These are phyloP conservation scores for Mycena polygramma DNA, from an alignment of 768 basidiomycete species.

Conservation along the genomic window DNA sequence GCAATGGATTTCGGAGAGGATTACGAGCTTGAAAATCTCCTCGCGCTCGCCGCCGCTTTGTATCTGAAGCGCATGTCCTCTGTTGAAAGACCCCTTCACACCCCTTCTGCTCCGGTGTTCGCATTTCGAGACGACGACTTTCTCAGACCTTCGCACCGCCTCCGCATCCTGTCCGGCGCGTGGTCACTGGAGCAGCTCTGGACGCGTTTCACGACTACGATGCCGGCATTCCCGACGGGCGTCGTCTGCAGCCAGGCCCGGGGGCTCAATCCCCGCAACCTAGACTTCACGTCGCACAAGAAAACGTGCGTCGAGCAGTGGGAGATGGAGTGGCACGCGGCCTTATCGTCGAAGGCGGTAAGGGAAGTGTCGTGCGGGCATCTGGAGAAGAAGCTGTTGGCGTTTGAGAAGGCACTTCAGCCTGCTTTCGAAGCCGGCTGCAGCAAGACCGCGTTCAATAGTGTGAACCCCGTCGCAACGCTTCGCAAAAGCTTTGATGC, in stretches of 20 bases:
- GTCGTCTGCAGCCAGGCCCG: neutral
- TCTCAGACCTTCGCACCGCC: neutral
- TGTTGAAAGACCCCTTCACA: neutral
- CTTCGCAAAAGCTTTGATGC: neutral
- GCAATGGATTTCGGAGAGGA: constrained; percentile 3
- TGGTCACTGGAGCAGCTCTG: neutral
- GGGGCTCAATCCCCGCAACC: no score
- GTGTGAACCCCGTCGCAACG: no score
- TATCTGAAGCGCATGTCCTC: no score
- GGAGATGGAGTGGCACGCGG: neutral
- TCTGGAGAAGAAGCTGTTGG: neutral
- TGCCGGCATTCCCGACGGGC: neutral
- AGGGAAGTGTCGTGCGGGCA: neutral
- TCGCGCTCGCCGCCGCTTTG: neutral
- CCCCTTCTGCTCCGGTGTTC: neutral
- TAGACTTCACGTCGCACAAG: neutral
- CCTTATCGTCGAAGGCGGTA: neutral
- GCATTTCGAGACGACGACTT: neutral
- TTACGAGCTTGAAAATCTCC: neutral
- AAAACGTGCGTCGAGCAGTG: neutral
- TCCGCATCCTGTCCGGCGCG: neutral
- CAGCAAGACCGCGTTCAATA: neutral
- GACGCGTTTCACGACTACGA: neutral
- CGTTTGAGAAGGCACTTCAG: neutral
- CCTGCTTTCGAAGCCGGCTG: neutral